A percentile compares a stretch with the other conserved stretches of the same genome.
Conservation (phyloP, 495 filamentous ascomycete genomes). For the Cairneyella variabilis region DNA sequence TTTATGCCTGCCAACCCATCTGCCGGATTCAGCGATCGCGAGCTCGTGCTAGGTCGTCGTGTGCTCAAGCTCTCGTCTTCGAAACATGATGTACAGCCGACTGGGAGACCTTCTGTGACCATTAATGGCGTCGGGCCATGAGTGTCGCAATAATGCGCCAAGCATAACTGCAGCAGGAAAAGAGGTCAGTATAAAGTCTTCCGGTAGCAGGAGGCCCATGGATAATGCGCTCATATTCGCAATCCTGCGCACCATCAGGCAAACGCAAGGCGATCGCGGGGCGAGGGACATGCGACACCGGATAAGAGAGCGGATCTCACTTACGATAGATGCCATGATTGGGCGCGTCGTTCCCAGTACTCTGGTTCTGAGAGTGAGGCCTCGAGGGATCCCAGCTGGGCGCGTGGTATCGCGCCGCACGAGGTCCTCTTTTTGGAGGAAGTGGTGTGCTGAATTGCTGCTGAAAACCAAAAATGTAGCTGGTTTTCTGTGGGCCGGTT, state of each 20-base stretch:
- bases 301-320: conserved; percentile 1
- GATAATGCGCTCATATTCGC: conserved; percentile 1
- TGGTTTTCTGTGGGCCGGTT: too few relatives aligned
- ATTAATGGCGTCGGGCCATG: conserved; percentile 94
- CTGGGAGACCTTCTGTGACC: conserved; percentile 83
- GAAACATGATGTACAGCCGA: conserved; percentile 72
- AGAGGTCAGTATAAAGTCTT: conserved; percentile 6
- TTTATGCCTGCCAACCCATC: conserved; percentile 3
- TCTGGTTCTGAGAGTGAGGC: background rate
- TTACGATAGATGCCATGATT: conserved; percentile 27
- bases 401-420: background rate
- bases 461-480: too few relatives aligned
- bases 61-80: conserved; percentile 33
- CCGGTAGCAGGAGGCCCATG: background rate
- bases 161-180: conserved; percentile 62
- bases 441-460: background rate
- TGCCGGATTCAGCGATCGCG: conserved; percentile 16
- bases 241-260: conserved; percentile 11
- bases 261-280: conserved; percentile 10
- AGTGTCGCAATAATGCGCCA: conserved; percentile 95
- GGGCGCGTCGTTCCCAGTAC: conserved; percentile 1
- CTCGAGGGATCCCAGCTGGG: background rate
- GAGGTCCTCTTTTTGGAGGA: background rate
- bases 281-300: conserved; percentile 1
- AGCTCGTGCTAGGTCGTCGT: conserved; percentile 21